These are phyloP conservation scores for Penicillium antarcticum DNA, from an alignment of 495 filamentous ascomycete species.

Conservation along the genomic window DNA sequence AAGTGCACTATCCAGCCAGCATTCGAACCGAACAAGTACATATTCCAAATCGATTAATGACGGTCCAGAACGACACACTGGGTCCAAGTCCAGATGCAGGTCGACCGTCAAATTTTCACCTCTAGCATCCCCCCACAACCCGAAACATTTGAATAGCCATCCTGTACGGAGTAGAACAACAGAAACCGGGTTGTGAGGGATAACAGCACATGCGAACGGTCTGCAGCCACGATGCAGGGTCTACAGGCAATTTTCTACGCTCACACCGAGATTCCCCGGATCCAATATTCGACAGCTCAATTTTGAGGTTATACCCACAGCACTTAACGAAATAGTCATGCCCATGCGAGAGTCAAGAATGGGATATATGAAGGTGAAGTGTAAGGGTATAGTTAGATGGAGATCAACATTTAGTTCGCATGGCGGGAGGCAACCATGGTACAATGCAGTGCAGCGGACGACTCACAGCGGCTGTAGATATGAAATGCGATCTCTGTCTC, in stretches of 20 bases:
- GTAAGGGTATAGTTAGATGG: constrained; percentile 2
- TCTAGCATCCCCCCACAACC: no score
- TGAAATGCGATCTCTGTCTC: neutral
- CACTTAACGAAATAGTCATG: constrained; percentile 5
- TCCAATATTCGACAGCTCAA: constrained; percentile 1
- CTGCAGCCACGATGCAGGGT: neutral
- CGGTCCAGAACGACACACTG: neutral
- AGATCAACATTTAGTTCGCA: neutral
- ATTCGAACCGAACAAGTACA: no score
- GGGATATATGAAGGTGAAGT: neutral
- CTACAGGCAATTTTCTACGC: neutral
- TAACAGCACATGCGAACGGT: no score
- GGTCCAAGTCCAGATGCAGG: no score
- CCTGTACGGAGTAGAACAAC: no score
- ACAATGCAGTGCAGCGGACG: neutral
- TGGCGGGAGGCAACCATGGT: neutral
- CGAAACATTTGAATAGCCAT: no score
- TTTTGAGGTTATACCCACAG: constrained; percentile 6
- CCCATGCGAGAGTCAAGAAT: neutral
- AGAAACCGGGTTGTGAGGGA: no score
- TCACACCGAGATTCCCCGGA: neutral
- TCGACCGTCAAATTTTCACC: no score
- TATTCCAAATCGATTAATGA: neutral
- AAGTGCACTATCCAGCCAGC: neutral
- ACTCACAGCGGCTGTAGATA: neutral